Percentiles rank a stretch among this genome's conserved stretches.
Evolutionary conservation across 495 filamentous ascomycete genomes (phyloP).

Genomic region (Aspergillus coremiiformis): DNA sequence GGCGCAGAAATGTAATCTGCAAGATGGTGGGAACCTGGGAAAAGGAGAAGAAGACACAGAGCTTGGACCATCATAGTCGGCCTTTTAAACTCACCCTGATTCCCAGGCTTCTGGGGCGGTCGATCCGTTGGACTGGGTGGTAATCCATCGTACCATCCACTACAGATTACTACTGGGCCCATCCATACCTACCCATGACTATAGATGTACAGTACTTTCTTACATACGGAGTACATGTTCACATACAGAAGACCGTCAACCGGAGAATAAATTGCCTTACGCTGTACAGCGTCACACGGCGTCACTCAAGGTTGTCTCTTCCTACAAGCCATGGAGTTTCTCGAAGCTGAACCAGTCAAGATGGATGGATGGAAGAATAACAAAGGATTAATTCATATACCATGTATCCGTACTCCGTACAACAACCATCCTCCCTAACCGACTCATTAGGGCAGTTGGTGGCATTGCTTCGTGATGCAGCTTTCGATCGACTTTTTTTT

Average conservation of each 20-base stretch:
- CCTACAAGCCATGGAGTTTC: not conserved
- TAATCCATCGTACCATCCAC: not conserved
- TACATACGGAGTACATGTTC: too few relatives aligned
- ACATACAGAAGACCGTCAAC: not conserved
- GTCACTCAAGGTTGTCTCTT: not conserved
- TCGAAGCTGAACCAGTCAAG: not conserved
- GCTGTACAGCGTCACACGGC: not conserved
- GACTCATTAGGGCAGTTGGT: not conserved
- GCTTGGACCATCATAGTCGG: constrained; percentile 11
- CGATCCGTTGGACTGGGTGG: constrained; percentile 10
- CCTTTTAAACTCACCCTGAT: not conserved
- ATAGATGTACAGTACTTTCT: too few relatives aligned
- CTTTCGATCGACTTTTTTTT: not conserved
- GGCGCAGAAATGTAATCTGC: constrained; percentile 3
- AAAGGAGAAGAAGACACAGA: constrained; percentile 1
- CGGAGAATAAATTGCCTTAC: not conserved
- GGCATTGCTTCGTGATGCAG: not conserved
- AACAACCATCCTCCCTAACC: not conserved
- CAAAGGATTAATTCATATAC: not conserved
- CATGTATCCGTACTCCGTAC: too few relatives aligned
- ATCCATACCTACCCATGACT: too few relatives aligned
- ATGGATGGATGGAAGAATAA: not conserved
- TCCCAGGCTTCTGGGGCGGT: constrained; percentile 11
- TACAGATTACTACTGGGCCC: not conserved
- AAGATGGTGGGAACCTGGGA: not conserved